These are phyloP conservation scores for Ceratocystis diversiconidia DNA, from an alignment of 2,329 filamentous ascomycete species.

Conservation along the genomic window DNA sequence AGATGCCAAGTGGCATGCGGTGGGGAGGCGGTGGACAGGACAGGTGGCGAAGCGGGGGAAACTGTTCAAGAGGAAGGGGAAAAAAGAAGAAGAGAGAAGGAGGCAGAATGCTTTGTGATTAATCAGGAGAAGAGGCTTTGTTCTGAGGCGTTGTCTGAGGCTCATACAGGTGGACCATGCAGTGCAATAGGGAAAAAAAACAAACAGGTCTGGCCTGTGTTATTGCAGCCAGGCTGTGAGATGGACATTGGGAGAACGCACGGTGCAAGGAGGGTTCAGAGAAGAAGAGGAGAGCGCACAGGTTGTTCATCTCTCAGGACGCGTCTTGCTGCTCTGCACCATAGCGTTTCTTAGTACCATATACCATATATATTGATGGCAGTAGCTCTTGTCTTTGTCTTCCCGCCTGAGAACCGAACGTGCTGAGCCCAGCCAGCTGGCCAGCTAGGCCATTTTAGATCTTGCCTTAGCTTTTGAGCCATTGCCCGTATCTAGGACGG, in stretches of 20 bases:
- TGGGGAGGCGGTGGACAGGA: neutral
- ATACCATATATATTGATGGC: neutral
- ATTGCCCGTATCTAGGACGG: neutral
- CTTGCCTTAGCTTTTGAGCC: neutral
- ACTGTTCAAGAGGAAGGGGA: neutral
- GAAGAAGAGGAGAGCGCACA: neutral
- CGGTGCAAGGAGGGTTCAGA: neutral
- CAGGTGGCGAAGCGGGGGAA: neutral
- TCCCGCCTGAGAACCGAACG: neutral
- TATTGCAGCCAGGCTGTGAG: neutral
- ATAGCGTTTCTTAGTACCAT: neutral
- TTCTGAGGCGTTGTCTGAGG: neutral
- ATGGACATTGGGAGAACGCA: neutral
- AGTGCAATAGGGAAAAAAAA: neutral
- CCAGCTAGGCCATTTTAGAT: neutral
- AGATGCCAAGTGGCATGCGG: neutral
- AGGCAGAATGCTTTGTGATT: neutral
- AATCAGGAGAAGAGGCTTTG: neutral
- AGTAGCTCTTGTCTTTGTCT: neutral
- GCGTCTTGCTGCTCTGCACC: neutral
- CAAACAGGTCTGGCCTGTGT: neutral
- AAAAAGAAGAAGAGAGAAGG: neutral
- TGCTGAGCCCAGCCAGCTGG: neutral
- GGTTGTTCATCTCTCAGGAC: neutral
- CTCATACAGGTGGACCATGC: neutral